A percentile compares a stretch with the other conserved stretches of the same genome.
Conservation (phyloP, 345 rosid species). For the Eucalyptus rudis region DNA sequence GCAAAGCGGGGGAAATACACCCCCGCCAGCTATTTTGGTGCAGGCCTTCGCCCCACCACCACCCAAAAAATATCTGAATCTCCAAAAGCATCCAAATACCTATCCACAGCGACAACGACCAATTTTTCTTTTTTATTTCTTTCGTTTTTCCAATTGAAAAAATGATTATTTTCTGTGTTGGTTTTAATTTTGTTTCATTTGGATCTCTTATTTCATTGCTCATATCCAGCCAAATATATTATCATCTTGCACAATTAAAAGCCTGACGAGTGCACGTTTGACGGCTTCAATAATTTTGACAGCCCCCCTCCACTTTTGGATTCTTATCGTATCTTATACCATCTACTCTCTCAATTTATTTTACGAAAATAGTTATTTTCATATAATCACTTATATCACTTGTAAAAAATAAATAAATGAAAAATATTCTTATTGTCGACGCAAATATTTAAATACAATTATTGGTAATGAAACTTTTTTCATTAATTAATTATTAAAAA, state of each 20-base stretch:
- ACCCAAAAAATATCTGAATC: neutral
- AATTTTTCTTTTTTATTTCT: neutral
- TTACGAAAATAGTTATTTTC: too few species aligned
- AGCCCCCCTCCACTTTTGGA: neutral
- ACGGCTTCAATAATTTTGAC: neutral
- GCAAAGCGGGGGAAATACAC: too few species aligned
- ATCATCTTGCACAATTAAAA: neutral
- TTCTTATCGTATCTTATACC: neutral
- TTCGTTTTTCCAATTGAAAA: neutral
- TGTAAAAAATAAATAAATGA: too few species aligned
- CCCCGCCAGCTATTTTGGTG: neutral
- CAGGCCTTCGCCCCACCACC: neutral
- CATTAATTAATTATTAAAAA: too few species aligned
- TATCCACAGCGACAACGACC: neutral
- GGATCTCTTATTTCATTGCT: neutral
- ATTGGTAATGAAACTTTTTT: neutral
- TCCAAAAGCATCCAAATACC: neutral
- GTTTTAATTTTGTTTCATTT: neutral
- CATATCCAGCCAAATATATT: neutral
- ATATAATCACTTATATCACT: too few species aligned
- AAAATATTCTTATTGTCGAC: rapidly evolving
- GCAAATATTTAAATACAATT: too few species aligned
- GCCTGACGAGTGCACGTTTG: neutral
- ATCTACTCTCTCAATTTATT: neutral
- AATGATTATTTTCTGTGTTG: neutral